Evolutionary conservation across 331 rosid genomes (phyloP).

Genomic region (Pyrus hybrid): DNA sequence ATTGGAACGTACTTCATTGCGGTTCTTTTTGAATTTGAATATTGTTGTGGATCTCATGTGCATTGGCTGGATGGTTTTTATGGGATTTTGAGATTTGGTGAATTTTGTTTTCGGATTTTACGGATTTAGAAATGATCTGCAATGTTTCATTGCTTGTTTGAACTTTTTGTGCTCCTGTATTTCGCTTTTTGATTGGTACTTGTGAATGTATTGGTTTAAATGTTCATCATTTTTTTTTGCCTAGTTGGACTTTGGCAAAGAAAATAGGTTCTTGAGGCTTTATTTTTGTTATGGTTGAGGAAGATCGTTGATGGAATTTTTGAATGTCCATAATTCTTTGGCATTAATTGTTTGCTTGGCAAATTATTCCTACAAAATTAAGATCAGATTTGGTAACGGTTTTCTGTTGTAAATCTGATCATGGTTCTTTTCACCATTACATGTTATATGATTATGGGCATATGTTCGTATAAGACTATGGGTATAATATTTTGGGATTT

Average conservation of each 20-base stretch:
- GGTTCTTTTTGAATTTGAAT: neutral
- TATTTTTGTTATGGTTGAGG: neutral
- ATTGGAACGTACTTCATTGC: neutral
- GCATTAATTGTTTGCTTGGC: neutral
- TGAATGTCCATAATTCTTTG: neutral
- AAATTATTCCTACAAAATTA: neutral
- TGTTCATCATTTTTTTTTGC: neutral
- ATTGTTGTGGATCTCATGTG: neutral
- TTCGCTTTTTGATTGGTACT: neutral
- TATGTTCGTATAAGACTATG: neutral
- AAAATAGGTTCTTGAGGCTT: neutral
- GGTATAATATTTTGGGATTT: neutral
- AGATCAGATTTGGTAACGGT: neutral
- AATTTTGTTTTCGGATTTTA: neutral
- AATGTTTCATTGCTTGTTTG: neutral
- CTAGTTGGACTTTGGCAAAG: neutral
- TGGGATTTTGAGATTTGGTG: neutral
- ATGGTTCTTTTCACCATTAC: neutral
- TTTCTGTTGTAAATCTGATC: neutral
- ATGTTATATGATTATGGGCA: neutral
- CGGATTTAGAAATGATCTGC: neutral
- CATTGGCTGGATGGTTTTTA: neutral
- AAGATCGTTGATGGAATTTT: neutral
- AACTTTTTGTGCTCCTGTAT: neutral
- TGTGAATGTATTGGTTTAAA: neutral